These are phyloP conservation scores for Fusarium sp. DNA, from an alignment of 2,329 filamentous ascomycete genomes.

Conservation along the genomic window DNA sequence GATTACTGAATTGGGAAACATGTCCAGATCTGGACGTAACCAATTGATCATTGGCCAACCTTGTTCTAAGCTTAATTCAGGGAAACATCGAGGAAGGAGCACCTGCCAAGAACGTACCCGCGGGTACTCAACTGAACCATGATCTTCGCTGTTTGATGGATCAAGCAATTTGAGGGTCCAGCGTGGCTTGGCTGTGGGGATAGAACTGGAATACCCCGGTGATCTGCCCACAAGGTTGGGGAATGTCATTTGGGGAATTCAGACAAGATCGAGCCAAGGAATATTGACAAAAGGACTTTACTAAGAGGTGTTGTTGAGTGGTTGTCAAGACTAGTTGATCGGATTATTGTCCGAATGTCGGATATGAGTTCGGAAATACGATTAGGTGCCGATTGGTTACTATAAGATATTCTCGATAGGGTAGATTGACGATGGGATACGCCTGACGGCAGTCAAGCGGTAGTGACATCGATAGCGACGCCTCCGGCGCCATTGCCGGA, in stretches of 20 bases:
- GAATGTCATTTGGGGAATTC: not conserved
- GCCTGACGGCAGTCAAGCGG: not conserved
- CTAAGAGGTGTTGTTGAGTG: not conserved
- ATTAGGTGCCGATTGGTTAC: not conserved
- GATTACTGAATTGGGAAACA: not conserved
- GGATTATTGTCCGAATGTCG: not conserved
- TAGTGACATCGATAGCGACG: not conserved
- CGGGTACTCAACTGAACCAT: not conserved
- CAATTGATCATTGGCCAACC: not conserved
- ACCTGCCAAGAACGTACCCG: not conserved
- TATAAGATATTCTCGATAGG: too few species aligned
- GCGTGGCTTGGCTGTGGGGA: not conserved
- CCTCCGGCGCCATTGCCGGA: not conserved
- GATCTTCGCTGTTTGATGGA: not conserved
- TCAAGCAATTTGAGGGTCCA: not conserved
- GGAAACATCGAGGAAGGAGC: not conserved
- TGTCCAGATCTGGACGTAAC: not conserved
- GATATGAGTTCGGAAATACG: not conserved
- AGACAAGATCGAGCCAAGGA: not conserved
- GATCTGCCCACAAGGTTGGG: not conserved
- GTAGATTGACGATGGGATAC: not conserved
- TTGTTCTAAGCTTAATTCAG: constrained; percentile 1
- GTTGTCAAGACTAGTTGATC: not conserved
- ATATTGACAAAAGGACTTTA: not conserved
- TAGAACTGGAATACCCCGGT: not conserved